Evolutionary conservation across 768 basidiomycete genomes (phyloP), one percentile per base, ranked within the genome.

Genomic region (Collybia nuda): DNA sequence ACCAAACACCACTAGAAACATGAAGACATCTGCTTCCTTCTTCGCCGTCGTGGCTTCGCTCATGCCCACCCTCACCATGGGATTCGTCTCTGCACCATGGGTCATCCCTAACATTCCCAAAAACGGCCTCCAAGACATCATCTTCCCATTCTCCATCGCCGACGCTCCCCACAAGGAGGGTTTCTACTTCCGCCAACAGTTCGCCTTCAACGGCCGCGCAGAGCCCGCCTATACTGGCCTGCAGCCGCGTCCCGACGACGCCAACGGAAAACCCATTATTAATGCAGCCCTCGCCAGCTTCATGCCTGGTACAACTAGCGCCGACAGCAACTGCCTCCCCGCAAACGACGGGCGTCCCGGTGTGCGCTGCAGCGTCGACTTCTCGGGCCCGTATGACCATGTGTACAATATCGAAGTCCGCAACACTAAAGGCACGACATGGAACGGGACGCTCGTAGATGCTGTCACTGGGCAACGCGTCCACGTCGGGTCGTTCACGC

Each of bases 281-380:
- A 40, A n/a, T 45, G 44, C 44, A 2, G 44, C 18, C 15, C 37
- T 46, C 17, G 32, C 44, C 44, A 46, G 44, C 44, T 46, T 35
- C 29, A 23, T 46, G 9, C 21, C 6, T 6, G 44, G 44, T 32
- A 29, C 44, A 7, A 46, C 44, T 9, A 36, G 29, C 32, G 36
- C 6, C 18, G 44, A 46, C 44, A 6, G 3, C 2, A 46, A 46
- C 32, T 48, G 51, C 24, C 23, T 6, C 23, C 19, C 23, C 22
- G 15, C 15, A 14, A 39, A 38, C 21, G 47, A 41, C 28, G 47
- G 37, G 2, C 23, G 38, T 29, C 47, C 38, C 38, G 47, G 37
- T 6, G 38, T 40, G 14, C 35, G 49, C 45, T 47, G 45, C 45
- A 22, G 21, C 14, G 45, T 37, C 22, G 35, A 38, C 3, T 37